phyloP scores from a whole-genome alignment of 768 basidiomycete genomes.

The Pisolithus microcarpus region DNA sequence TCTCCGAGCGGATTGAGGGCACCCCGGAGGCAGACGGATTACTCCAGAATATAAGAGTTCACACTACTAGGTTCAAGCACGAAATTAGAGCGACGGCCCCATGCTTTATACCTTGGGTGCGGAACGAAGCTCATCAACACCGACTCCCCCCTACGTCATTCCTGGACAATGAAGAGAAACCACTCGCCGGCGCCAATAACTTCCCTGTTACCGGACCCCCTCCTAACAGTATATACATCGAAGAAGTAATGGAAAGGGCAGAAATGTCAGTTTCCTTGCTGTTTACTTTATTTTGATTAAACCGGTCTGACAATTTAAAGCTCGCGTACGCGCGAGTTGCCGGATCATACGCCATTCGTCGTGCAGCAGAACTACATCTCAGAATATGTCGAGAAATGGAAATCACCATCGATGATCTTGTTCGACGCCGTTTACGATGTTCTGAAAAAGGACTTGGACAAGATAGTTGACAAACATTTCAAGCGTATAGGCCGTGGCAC shows the following conservation, averaged over 20 bases:
- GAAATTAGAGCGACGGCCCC: conserved; percentile 51
- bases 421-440: conserved; percentile 34
- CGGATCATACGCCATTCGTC: conserved; percentile 57
- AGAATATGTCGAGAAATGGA: conserved; percentile 42
- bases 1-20: conserved; percentile 45
- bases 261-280: conserved; percentile 32
- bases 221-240: conserved; percentile 34
- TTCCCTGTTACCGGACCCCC: not conserved
- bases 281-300: not conserved
- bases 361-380: conserved; percentile 48
- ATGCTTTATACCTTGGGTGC: conserved; percentile 46
- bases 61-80: conserved; percentile 39
- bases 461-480: conserved; percentile 45
- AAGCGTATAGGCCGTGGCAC: conserved; percentile 44
- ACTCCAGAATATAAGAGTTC: conserved; percentile 47
- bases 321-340: conserved; percentile 64
- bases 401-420: conserved; percentile 37
- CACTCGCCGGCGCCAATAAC: conserved; percentile 3
- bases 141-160: conserved; percentile 20
- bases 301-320: conserved; percentile 27
- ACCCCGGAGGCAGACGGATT: conserved; percentile 46
- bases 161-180: conserved; percentile 34
- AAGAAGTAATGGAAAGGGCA: conserved; percentile 45
- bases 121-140: not conserved
- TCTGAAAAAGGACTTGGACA: conserved; percentile 34